Base-by-base conservation (phyloP, 345 rosid species). In the Gossypium sturtianum region DNA sequence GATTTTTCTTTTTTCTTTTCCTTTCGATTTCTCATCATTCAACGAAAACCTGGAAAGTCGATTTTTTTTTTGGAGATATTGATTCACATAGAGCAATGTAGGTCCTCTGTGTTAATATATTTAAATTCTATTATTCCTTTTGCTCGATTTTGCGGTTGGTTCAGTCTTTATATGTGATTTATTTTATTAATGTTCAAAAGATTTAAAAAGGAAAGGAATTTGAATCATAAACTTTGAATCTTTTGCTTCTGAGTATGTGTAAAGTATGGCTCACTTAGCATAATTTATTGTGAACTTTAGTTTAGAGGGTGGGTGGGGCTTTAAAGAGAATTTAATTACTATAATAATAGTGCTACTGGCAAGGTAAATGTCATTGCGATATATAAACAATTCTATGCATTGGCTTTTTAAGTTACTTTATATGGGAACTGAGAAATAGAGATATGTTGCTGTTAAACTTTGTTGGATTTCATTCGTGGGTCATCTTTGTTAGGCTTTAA, bases 401-500 rank as follows among this genome's bases (percentile, higher is more conserved):
- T 69, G 43, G 43, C 61, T 23, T 49, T 67, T 9, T 27, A 51
- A 49, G 20, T 69, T 7, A 9, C 25, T 44, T 25, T 43, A 49
- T 23, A 5, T 69, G 59, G 20, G 47, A 69, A 27, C 23, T 27
- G 45, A 69, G 23, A 69, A 38, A 69, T 69, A 51, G 12, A 51
- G 60, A 52, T 29, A 23, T 67, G 23, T 16, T 70, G 25, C 45
- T 17, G 15, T 52, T 70, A 27, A 51, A 22, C 60, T 51, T 41
- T 70, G 7, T 23, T 48, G 57, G 56, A 67, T 45, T 47, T 67
- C 38, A 11, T 22, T 48, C 10, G 34, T 54, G 51, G 61, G 12
- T 56, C 64, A 38, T n/a, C 8, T 69, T 69, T 69, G 45, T 27
- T 52, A 69, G 29, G 73, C 25, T 51, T 51, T 69, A 51, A 69